These are phyloP conservation scores for Penicillium sp. DNA, from an alignment of 2,329 filamentous ascomycete species.

Conservation along the genomic window DNA sequence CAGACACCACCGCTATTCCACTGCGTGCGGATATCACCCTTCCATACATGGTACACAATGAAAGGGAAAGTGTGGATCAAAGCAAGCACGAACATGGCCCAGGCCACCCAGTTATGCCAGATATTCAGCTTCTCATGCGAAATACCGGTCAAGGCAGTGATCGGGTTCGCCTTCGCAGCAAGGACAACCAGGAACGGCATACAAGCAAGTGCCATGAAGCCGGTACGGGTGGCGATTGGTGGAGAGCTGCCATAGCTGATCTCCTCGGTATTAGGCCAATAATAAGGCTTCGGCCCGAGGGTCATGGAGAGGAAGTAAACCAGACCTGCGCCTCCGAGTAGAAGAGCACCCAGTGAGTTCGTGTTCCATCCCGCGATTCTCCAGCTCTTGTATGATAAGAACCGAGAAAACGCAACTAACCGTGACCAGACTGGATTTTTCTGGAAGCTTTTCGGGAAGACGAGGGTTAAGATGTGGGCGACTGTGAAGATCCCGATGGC, in stretches of 20 bases:
- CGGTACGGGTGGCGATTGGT: conserved; percentile 51
- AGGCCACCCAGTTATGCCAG: conserved; percentile 54
- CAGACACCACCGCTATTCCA: conserved; percentile 50
- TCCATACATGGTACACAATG: conserved; percentile 50
- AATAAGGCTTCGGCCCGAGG: conserved; percentile 51
- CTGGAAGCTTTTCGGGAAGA: conserved; percentile 7
- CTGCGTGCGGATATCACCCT: conserved; percentile 46
- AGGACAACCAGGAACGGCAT: conserved; percentile 52
- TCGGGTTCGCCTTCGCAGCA: conserved; percentile 54
- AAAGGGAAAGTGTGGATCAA: conserved; percentile 60
- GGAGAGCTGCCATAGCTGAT: conserved; percentile 49
- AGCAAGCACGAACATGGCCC: conserved; percentile 55
- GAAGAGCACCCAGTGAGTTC: conserved; percentile 44
- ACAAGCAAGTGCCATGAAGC: conserved; percentile 51
- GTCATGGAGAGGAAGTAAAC: conserved; percentile 49
- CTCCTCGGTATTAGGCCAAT: conserved; percentile 48
- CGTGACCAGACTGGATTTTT: conserved; percentile 17
- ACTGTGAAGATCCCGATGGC: conserved; percentile 49
- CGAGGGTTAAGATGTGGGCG: conserved; percentile 24
- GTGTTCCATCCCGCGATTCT: conserved; percentile 38
- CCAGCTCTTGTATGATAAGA: conserved; percentile 28
- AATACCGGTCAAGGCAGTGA: conserved; percentile 54
- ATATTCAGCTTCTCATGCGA: conserved; percentile 55
- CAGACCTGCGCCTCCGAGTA: conserved; percentile 41
- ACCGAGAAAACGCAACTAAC: conserved; percentile 37